Percentiles rank a stretch among this genome's conserved stretches.
phyloP scores from a whole-genome alignment of 2,329 filamentous ascomycete species.

The Fusarium sp. region DNA sequence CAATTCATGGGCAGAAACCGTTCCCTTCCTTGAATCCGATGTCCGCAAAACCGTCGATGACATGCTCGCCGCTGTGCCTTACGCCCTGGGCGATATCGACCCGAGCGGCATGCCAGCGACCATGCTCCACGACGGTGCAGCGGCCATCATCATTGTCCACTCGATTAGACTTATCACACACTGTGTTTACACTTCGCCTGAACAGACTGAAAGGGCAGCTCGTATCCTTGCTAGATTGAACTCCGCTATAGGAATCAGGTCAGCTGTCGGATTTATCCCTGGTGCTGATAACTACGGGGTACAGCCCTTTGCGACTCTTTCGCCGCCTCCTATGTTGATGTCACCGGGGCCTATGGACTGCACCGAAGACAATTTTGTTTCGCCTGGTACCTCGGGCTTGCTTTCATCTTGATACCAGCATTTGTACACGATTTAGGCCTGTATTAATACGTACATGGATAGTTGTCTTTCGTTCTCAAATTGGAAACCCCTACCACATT shows the following conservation, averaged over 20 bases:
- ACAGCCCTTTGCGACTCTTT: neutral
- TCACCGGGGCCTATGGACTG: neutral
- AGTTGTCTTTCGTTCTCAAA: neutral
- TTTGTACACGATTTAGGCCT: neutral
- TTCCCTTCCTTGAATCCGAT: constrained; percentile 36
- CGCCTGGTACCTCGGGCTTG: neutral
- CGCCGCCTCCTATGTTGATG: neutral
- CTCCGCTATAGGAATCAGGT: constrained; percentile 42
- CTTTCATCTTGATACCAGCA: constrained; percentile 9
- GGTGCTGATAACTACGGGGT: neutral
- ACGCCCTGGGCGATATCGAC: constrained; percentile 43
- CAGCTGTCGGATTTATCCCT: constrained; percentile 30
- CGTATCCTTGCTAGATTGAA: constrained; percentile 41
- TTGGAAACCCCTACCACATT: neutral
- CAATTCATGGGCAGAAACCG: constrained; percentile 21
- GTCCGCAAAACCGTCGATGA: constrained; percentile 42
- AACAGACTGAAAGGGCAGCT: constrained; percentile 34
- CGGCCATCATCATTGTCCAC: constrained; percentile 43
- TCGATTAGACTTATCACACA: constrained; percentile 44
- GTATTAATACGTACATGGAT: neutral
- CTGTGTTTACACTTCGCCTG: constrained; percentile 40
- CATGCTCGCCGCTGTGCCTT: constrained; percentile 44
- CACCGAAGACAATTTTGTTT: neutral
- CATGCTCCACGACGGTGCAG: constrained; percentile 43
- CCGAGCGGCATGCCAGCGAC: constrained; percentile 30